These are phyloP conservation scores for Hanseniaspora valbyensis DNA, from an alignment of 805 yeast species.

Conservation along the genomic window DNA sequence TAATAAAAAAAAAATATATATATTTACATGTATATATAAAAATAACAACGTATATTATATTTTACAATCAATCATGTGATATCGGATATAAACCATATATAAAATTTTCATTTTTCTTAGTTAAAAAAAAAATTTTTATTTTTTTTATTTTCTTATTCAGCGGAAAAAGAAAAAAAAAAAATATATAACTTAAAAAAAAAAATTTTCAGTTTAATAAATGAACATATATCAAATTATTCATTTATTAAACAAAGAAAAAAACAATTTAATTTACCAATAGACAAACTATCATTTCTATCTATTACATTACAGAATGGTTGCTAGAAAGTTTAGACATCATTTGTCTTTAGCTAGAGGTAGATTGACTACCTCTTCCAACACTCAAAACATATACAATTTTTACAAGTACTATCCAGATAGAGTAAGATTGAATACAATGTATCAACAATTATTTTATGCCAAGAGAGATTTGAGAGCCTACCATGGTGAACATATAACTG, in stretches of 20 bases:
- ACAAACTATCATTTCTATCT: background rate
- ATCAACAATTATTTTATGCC: slow-evolving; percentile 83
- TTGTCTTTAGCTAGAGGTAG: slow-evolving; percentile 56
- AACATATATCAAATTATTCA: no score
- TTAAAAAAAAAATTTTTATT: no score
- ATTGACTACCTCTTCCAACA: slow-evolving; percentile 83
- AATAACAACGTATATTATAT: no score
- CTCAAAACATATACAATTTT: slow-evolving; percentile 78
- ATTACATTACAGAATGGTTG: slow-evolving; percentile 5
- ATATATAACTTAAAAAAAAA: no score
- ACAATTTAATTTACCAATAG: background rate
- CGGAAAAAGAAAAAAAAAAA: no score
- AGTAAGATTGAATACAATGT: slow-evolving; percentile 51
- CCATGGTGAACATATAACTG: slow-evolving; percentile 90
- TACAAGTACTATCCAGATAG: slow-evolving; percentile 44
- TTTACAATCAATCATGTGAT: no score
- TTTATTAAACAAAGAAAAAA: background rate
- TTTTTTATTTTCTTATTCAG: no score
- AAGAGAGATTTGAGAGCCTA: slow-evolving; percentile 88
- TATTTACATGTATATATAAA: no score
- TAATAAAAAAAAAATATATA: no score
- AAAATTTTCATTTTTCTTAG: no score
- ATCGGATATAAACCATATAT: no score
- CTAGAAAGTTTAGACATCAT: slow-evolving; percentile 9
- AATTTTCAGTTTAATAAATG: no score